Base-by-base conservation (phyloP, 177 flowering plant genomes). In the Vitis hybrid region DNA sequence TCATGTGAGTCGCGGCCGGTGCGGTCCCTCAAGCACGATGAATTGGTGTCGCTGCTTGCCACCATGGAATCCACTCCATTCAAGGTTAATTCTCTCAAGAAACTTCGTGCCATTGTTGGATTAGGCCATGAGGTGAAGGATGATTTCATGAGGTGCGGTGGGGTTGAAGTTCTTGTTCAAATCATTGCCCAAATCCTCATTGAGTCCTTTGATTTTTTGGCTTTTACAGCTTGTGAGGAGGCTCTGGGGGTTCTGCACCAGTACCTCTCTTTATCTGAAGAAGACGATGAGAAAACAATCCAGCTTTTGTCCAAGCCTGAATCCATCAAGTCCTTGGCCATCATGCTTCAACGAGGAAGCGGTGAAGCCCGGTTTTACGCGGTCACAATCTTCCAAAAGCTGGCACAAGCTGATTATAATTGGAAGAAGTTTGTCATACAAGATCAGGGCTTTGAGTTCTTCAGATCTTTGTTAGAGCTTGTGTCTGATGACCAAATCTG, bases 181-280 rank as follows among this genome's bases (percentile, higher is more conserved):
- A 79, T 88, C 1, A 48, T 89, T 7, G 68, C 69, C 6, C 86
- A 85, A 62, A 57, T 71, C 46, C 64, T 80, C 1, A 2, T 62
- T 2, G 92, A 84, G 4, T 56, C 15, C 19, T 73, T 68, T 0
- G 91, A 87, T 80, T 88, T 85, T 52, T 18, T 56, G 3, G 16
- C 80, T 2, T 87, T 87, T 57, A 77, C 84, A 49, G 88, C 89
- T 14, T 86, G 87, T 55, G 95, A 90, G 61, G 91, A 88, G 73
- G 92, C 89, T 15, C 5, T 90, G 12, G 83, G 79, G 2, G 67
- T 88, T 19, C 57, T 89, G 1, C 66, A 81, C 40, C 72, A 66
- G n/a, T 40, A 7, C 46, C 76, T 90, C 13, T 79, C 81, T 0
- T 49, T 81, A 1, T 75, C 80, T 0, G 83, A 27, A 27, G 30